A percentile compares a stretch with the other conserved stretches of the same genome.
Conservation (phyloP, 352 stramenopile genomes). For the Globisporangium mamillatum region DNA sequence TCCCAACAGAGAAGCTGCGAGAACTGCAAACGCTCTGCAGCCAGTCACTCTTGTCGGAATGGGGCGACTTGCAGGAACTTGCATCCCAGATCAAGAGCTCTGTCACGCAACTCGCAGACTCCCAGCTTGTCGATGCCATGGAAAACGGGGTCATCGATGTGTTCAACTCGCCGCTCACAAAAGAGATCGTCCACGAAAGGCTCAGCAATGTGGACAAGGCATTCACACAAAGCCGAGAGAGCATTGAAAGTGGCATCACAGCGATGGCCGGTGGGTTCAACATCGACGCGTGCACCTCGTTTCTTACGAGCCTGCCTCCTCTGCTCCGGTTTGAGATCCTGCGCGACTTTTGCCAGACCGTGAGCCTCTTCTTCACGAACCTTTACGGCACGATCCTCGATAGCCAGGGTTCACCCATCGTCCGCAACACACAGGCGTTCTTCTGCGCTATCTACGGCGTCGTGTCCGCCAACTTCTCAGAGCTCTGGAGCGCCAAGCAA, state of each 20-base stretch:
- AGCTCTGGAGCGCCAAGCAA: conserved; percentile 16
- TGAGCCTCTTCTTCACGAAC: conserved; percentile 40
- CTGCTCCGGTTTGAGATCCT: conserved; percentile 41
- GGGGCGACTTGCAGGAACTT: neutral
- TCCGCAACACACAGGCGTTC: neutral
- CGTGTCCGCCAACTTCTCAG: conserved; percentile 26
- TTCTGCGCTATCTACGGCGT: conserved; percentile 30
- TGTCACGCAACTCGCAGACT: neutral
- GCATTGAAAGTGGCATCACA: conserved; percentile 26
- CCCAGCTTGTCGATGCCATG: neutral
- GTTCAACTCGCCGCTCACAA: conserved; percentile 31
- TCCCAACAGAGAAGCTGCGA: conserved; percentile 14
- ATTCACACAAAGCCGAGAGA: conserved; percentile 27
- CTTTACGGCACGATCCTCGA: conserved; percentile 31
- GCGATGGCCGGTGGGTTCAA: conserved; percentile 21
- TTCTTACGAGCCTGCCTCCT: conserved; percentile 24
- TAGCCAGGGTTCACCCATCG: conserved; percentile 18
- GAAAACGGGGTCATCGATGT: conserved; percentile 15
- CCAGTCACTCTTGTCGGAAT: neutral
- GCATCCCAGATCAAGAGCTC: neutral
- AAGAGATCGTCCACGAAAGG: conserved; percentile 21
- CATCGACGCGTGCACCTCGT: conserved; percentile 9
- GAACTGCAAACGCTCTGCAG: neutral
- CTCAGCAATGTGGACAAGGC: conserved; percentile 25
- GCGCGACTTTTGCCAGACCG: conserved; percentile 46